Conservation (phyloP, 345 rosid species). For the Mercurialis annua region DNA sequence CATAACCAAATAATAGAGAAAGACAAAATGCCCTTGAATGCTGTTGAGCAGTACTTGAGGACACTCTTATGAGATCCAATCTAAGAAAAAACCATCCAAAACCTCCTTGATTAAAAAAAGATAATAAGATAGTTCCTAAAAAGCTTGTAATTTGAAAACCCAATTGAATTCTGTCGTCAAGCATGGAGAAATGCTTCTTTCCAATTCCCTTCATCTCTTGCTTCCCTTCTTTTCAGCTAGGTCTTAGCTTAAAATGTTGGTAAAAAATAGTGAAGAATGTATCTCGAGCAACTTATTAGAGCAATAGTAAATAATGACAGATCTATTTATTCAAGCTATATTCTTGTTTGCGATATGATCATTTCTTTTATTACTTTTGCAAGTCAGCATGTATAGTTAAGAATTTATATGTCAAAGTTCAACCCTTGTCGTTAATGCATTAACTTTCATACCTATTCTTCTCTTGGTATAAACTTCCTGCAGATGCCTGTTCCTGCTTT, state of each 20-base stretch:
- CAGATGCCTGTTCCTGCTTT: constrained; percentile 77
- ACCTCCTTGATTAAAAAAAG: neutral
- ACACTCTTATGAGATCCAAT: neutral
- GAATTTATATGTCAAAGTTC: constrained; percentile 1
- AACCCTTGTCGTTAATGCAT: constrained; percentile 4
- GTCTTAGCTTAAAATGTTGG: neutral
- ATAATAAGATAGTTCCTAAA: neutral
- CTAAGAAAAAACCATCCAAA: neutral
- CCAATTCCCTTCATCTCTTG: neutral
- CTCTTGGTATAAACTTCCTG: constrained; percentile 12
- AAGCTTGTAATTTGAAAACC: neutral
- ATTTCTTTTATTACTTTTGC: neutral
- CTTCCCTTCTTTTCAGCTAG: neutral
- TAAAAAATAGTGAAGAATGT: neutral
- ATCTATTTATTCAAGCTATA: neutral
- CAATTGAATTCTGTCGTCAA: neutral
- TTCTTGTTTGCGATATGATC: neutral
- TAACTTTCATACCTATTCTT: constrained; percentile 1
- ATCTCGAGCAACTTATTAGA: neutral
- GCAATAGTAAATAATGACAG: neutral
- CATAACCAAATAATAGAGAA: neutral
- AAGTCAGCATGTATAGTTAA: neutral
- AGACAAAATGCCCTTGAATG: neutral
- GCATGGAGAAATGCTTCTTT: neutral
- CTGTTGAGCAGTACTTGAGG: neutral